Conservation (phyloP, 331 rosid species). For the Pyrus hybrid region DNA sequence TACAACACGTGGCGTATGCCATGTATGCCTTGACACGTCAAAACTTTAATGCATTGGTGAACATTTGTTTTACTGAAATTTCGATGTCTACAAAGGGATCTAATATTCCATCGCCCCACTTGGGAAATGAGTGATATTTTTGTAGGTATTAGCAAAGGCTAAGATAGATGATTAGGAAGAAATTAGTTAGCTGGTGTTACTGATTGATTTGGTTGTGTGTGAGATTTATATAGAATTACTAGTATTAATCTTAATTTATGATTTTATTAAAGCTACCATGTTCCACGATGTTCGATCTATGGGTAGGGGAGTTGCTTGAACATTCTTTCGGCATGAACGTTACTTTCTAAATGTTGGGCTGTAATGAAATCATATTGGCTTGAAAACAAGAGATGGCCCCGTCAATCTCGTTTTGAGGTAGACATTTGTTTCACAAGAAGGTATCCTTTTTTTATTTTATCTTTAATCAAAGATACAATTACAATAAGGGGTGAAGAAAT, state of each 20-base stretch:
- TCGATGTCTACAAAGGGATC: too few relatives aligned
- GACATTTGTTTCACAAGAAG: not conserved
- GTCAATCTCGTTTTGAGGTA: not conserved
- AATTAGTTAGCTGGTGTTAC: not conserved
- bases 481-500: not conserved
- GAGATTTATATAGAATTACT: not conserved
- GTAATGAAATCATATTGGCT: not conserved
- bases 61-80: too few relatives aligned
- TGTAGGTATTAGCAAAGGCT: not conserved
- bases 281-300: constrained; percentile 25
- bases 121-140: constrained; percentile 35
- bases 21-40: too few relatives aligned
- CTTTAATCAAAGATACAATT: not conserved
- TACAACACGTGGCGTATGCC: too few relatives aligned
- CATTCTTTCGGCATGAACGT: constrained; percentile 6
- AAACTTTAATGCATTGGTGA: too few relatives aligned
- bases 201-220: not conserved
- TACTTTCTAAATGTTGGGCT: not conserved
- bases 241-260: not conserved
- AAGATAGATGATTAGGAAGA: not conserved
- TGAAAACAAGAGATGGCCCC: not conserved
- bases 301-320: not conserved
- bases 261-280: not conserved
- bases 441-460: not conserved
- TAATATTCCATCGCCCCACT: constrained; percentile 22